Evolutionary conservation across 257 asterid genomes (phyloP).

Genomic region (Nicotiana knightiana): DNA sequence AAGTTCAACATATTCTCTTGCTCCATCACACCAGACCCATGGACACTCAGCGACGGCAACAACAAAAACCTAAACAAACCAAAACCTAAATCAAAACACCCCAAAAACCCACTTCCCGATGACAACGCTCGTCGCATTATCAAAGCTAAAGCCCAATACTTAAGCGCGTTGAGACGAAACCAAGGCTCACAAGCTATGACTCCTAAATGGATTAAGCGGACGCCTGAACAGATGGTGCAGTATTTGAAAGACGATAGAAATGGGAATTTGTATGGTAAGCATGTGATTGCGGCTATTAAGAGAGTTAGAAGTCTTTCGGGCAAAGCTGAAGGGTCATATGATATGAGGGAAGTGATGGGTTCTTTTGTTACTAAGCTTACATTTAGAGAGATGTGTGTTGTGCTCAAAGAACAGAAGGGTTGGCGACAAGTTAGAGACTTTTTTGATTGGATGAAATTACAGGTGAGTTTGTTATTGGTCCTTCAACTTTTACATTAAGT

Average conservation of each 20-base stretch:
- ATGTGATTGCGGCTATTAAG: constrained; percentile 87
- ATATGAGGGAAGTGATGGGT: constrained; percentile 76
- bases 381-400: constrained; percentile 88
- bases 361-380: constrained; percentile 84
- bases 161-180: constrained; percentile 73
- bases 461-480: constrained; percentile 34
- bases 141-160: constrained; percentile 74
- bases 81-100: constrained; percentile 64
- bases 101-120: constrained; percentile 76
- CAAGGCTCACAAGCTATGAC: constrained; percentile 88
- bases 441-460: constrained; percentile 92
- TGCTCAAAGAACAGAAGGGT: constrained; percentile 82
- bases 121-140: constrained; percentile 94
- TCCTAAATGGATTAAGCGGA: constrained; percentile 82
- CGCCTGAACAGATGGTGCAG: constrained; percentile 89
- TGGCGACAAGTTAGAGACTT: constrained; percentile 95
- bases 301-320: constrained; percentile 68
- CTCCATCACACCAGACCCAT: constrained; percentile 76
- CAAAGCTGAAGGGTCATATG: constrained; percentile 57
- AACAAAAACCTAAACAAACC: constrained; percentile 41
- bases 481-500: not conserved
- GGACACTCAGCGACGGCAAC: constrained; percentile 83
- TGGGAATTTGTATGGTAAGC: constrained; percentile 77
- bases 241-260: constrained; percentile 85
- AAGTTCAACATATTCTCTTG: constrained; percentile 21